Evolutionary conservation across 176 grass and related monocot genomes (phyloP), one percentile per base, ranked within the genome.

Genomic region (Phyllostachys edulis): DNA sequence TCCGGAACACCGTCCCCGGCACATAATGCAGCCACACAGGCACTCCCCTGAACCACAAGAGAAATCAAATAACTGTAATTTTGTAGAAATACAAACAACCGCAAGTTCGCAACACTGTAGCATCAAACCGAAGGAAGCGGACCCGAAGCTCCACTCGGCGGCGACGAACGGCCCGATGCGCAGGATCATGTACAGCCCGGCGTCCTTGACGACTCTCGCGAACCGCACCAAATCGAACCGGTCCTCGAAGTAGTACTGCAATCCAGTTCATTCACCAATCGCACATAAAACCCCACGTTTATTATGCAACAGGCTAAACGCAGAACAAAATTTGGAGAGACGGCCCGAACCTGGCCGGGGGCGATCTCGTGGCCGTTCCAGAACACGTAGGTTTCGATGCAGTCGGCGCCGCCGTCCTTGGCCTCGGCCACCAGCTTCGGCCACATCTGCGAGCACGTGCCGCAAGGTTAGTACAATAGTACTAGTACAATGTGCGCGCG

Each of bases 201-300:
- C 91, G 38, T 96, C 91, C 32, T 61, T 85, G 45, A 99, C 91
- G 40, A 99, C 82, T 73, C 44, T 90, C 1, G 68, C 84, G 66
- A 99, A 99, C 24, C 84, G 92, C 40, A 96, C 93, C 87, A 99
- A 74, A 87, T 99, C 93, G 69, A 90, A 99, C 23, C 96, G 80
- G 57, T 99, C 96, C 90, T 96, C 91, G 82, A 99, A 99, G 71
- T 96, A 90, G 80, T 96, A 99, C 96, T 99, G 82, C 74, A 89
- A 69, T 50, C 17, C 44, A 87, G 32, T 64, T 44, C 29, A 41
- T 89, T 63, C 71, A 83, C 1, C 54, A 74, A 47, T 72, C 20
- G 32, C 50, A 9, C 56, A 41, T 37, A 14, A 26, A 41, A 9
- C 55, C 10, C 23, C 52, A 65, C 1, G 60, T 86, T 32, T 8